Base-by-base conservation (phyloP, 2,329 filamentous ascomycete species). In the Diaporthe ampelina region DNA sequence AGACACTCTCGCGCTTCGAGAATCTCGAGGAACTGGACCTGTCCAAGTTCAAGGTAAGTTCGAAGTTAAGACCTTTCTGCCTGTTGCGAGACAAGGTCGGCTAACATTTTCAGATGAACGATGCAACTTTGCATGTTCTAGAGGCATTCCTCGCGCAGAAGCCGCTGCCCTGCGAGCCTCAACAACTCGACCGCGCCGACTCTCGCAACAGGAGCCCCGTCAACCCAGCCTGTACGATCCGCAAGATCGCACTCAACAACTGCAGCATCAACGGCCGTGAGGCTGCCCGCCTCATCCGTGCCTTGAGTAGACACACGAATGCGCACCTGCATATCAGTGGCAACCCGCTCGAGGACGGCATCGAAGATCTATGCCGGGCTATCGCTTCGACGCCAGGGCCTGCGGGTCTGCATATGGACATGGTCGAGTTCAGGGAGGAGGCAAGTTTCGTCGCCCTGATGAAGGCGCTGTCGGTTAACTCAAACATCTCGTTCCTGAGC, bases 371-470 rank as follows among this genome's bases (percentile, higher is more conserved):
- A 72, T 87, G 86, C 29, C 82, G 83, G 26, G 85, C 87, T 10
- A 85, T 91, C 35, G 81, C 84, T 0, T 81, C 82, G 70, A 86
- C 86, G 19, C 85, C 85, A 75, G 87, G 87, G 1, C 88, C 88
- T 0, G 86, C 83, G 75, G 86, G 84, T 32, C 81, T 91, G 29
- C 87, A 88, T 76, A 80, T 90, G 75, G 87, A 90, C 76, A 90
- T 91, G 88, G 82, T 90, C n/a, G 88, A 90, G 75, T 90, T 91
- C 76, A 82, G 83, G 26, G 81, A 86, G 52, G 89, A 90, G 78
- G 79, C 79, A 13, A 89, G 85, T 77, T 91, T 88, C 76, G 84
- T 88, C 72, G 84, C 84, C 70, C 83, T 91, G 6, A 80, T 91
- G 74, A 82, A 80, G 21, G 87, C 88, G 3, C 81, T 91, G 67